Base-by-base conservation (phyloP, 495 filamentous ascomycete genomes). In the Penicillium diatomitis region DNA sequence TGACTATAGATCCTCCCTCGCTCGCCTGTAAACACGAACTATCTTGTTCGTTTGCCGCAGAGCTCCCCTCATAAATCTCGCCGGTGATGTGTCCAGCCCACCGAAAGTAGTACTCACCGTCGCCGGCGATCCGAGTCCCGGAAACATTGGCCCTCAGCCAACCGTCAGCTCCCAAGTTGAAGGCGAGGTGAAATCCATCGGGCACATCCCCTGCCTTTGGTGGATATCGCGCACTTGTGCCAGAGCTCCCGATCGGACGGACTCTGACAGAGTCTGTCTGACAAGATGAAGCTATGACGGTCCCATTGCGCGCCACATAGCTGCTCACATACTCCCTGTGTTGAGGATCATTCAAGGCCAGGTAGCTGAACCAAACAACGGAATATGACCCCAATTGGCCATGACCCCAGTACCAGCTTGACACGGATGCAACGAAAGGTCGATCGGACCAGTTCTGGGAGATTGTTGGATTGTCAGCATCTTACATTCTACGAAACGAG, bases 381-480 rank as follows among this genome's bases (percentile, higher is more conserved):
- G 69, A 68, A 53, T 69, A 71, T 4, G 55, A 43, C 0, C 65
- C 70, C 2, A 71, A 33, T 8, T 56, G 62, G 9, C 62, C 69
- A 38, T 72, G 72, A 30, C 69, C 68, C 64, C 70, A 73, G 54
- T 67, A 70, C 61, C 64, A 66, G 39, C 50, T 63, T 11, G 47
- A 44, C 10, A 63, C 52, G 1, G 54, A 53, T 28, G 55, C 51
- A 3, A 38, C 32, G 27, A 63, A 58, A 1, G 57, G 50, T 41
- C 42, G 41, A 46, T 63, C 52, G 0, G 62, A 58, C 66, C 68
- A 71, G 36, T 68, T 71, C 53, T 58, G 5, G 7, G 2, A 10
- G 27, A 9, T 38, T 0, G 29, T 8, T n/a, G 20, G 5, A 8
- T 11, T n/a, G n/a, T n/a, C n/a, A n/a, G n/a, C n/a, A n/a, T n/a